Conservation (phyloP, 345 rosid genomes). For the Acer campestre region DNA sequence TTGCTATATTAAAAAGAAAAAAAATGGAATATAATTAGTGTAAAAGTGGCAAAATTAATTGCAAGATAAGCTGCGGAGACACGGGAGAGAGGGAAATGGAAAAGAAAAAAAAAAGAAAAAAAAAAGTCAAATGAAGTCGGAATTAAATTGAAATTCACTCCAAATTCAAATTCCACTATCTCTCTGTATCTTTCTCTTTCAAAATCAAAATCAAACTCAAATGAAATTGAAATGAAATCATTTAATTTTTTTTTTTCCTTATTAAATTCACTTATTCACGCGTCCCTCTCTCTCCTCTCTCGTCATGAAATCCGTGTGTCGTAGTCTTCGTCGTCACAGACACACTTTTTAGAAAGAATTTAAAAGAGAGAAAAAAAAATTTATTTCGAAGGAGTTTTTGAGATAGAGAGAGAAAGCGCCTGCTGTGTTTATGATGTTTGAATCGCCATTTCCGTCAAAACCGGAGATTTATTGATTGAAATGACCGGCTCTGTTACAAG, state of each 20-base stretch:
- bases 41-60: constrained; percentile 23
- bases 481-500: constrained; percentile 20
- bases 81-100: constrained; percentile 12
- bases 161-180: constrained; percentile 40
- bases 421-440: constrained; percentile 26
- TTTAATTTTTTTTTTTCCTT: not conserved
- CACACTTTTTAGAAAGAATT: constrained; percentile 28
- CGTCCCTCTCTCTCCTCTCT: constrained; percentile 27
- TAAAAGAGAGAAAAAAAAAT: constrained; percentile 1
- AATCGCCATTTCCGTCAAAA: constrained; percentile 31
- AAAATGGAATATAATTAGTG: not conserved
- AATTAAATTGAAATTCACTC: constrained; percentile 61
- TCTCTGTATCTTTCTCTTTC: not conserved
- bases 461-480: constrained; percentile 6
- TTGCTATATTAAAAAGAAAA: too few relatives aligned
- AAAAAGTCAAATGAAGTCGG: constrained; percentile 75
- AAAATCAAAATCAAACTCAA: not conserved
- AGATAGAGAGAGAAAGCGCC: constrained; percentile 37
- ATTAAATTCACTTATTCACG: constrained; percentile 54
- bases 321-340: constrained; percentile 34
- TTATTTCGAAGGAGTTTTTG: too few relatives aligned
- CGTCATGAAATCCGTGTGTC: constrained; percentile 60
- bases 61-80: constrained; percentile 43
- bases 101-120: too few relatives aligned
- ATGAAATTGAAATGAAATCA: not conserved